These are phyloP conservation scores for Talaromyces sp. DNA, from an alignment of 2,329 filamentous ascomycete species.

Conservation along the genomic window DNA sequence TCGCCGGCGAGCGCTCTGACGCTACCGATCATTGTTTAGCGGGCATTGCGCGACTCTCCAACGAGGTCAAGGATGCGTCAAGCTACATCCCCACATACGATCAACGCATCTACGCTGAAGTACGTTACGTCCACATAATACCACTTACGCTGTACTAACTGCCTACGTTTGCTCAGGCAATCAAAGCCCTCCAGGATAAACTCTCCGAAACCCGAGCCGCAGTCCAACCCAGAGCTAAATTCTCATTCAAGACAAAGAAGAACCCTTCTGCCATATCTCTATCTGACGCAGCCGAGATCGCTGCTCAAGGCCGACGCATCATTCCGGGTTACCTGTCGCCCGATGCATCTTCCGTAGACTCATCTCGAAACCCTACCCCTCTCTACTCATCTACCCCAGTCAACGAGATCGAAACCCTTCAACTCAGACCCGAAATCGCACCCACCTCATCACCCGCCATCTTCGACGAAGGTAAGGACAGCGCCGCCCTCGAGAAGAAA, in stretches of 20 bases:
- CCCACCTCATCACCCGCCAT: constrained; percentile 35
- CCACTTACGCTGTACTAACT: constrained; percentile 22
- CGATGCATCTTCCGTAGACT: constrained; percentile 42
- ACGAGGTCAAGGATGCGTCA: constrained; percentile 78
- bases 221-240: constrained; percentile 72
- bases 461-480: constrained; percentile 23
- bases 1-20: constrained; percentile 73
- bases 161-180: constrained; percentile 50
- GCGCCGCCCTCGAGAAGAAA: constrained; percentile 20
- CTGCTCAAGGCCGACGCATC: constrained; percentile 46
- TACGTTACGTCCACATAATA: constrained; percentile 34
- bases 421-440: constrained; percentile 34
- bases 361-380: constrained; percentile 35
- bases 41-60: constrained; percentile 74
- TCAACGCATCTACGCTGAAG: constrained; percentile 78
- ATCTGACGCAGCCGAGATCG: constrained; percentile 55
- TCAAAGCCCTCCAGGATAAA: constrained; percentile 77
- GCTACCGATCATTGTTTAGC: constrained; percentile 77
- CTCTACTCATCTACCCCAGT: constrained; percentile 36
- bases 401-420: constrained; percentile 35
- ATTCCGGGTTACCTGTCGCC: constrained; percentile 44
- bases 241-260: constrained; percentile 71
- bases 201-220: constrained; percentile 66
- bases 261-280: constrained; percentile 55
- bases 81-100: constrained; percentile 85